Evolutionary conservation across 148 eudicot species (phyloP), one percentile per base, ranked within the genome.

Genomic region (Camellia japonica): DNA sequence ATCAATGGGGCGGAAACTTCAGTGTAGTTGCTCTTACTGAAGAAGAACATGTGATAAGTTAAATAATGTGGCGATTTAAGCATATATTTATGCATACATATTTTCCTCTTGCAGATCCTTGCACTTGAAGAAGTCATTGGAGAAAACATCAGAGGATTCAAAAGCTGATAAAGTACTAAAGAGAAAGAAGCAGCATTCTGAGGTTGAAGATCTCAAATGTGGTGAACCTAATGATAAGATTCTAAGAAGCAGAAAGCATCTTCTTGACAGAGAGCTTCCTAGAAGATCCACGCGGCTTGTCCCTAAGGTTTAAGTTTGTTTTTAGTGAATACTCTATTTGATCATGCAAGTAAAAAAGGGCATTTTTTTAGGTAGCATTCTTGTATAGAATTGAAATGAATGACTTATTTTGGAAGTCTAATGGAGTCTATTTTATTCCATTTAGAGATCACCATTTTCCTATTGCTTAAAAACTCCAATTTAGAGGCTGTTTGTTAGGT

Each of bases 231-330:
- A 81, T 74, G 80, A 73, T 5, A 85, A 68, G 79, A 59, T 66
- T 80, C 62, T 76, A 74, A 82, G 88, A 73, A 83, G 84, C 67
- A 74, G 87, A 54, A 81, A 70, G 68, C 84, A 55, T 52, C 81
- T 81, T 72, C 19, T 64, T 71, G 81, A 81, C 68, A 76, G 84
- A 78, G 82, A 49, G 49, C 79, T 68, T 79, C 81, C 82, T 49
- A 87, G 87, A 77, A 82, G 84, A 76, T 74, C 89, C 81, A 76
- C 70, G 80, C 87, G 89, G 68, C 80, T 86, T 19, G 74, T 79
- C 72, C 15, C 83, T 70, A 86, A 81, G 89, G 89, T 86, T 72
- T 58, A 68, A 43, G 19, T 43, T 16, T 18, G 18, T 68, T 68
- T 68, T 43, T 19, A 49, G 13, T 68, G 51, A 14, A 18, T 14